Conservation (phyloP, 768 basidiomycete genomes). For the Leccinum barrowsii region DNA sequence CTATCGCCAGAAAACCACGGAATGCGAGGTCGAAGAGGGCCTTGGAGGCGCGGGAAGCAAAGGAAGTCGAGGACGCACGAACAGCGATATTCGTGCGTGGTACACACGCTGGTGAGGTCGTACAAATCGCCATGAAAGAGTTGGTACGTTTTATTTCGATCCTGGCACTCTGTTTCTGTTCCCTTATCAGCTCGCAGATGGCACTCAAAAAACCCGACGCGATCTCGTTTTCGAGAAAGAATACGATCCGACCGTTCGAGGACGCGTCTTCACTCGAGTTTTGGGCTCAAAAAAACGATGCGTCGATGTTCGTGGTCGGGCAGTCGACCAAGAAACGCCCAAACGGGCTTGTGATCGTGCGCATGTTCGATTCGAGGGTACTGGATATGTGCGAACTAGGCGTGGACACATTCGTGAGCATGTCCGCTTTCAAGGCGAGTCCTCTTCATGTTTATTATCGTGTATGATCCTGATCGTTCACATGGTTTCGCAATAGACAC, state of each 20-base stretch:
- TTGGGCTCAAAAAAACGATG: conserved; percentile 93
- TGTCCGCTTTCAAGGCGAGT: conserved; percentile 80
- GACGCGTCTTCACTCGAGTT: conserved; percentile 78
- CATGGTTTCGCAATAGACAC: conserved; percentile 43
- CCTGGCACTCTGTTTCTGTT: not conserved
- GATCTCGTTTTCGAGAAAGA: conserved; percentile 94
- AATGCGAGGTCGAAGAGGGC: conserved; percentile 94
- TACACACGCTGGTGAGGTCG: conserved; percentile 76
- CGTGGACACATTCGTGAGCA: conserved; percentile 73
- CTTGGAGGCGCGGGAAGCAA: conserved; percentile 80
- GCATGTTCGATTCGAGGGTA: conserved; percentile 82
- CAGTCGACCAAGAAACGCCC: conserved; percentile 95
- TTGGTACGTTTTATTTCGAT: conserved; percentile 50
- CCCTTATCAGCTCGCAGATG: conserved; percentile 52
- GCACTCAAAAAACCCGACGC: conserved; percentile 88
- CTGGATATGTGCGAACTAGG: conserved; percentile 96
- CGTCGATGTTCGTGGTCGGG: conserved; percentile 84
- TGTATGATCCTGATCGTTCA: not conserved
- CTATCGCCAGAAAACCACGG: conserved; percentile 72
- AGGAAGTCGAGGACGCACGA: conserved; percentile 84
- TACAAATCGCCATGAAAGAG: conserved; percentile 83
- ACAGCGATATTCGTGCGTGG: conserved; percentile 90
- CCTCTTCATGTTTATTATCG: not conserved
- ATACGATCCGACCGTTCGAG: conserved; percentile 88
- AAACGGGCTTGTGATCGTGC: conserved; percentile 75